These are phyloP conservation scores for Trametes cubensis DNA, from an alignment of 768 basidiomycete species.

Conservation along the genomic window DNA sequence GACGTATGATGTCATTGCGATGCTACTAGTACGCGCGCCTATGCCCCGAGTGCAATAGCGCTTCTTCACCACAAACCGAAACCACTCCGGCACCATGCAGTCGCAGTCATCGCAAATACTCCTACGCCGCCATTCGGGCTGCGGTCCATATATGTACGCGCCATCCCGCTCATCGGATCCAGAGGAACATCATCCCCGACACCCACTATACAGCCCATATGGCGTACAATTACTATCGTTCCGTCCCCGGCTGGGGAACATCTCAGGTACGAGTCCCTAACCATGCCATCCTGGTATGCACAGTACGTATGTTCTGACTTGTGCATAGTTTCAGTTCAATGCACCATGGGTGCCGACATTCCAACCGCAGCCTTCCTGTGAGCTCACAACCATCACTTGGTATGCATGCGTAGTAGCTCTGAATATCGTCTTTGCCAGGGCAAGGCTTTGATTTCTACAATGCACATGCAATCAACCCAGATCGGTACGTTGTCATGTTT, in stretches of 20 bases:
- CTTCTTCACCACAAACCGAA: background rate
- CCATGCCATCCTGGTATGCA: background rate
- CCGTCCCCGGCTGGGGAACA: slow-evolving; percentile 52
- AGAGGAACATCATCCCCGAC: no score
- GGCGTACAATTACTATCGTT: slow-evolving; percentile 31
- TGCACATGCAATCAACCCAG: slow-evolving; percentile 58
- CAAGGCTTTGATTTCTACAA: slow-evolving; percentile 64
- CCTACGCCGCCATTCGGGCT: background rate
- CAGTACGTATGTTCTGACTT: background rate
- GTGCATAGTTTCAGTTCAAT: slow-evolving; percentile 37
- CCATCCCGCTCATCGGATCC: background rate
- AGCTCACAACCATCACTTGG: slow-evolving; percentile 34
- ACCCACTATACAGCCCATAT: background rate
- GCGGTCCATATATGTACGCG: background rate
- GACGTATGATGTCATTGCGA: background rate
- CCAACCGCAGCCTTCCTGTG: slow-evolving; percentile 57
- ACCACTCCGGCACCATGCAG: background rate
- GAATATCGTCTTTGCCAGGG: slow-evolving; percentile 45
- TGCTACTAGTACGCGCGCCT: background rate
- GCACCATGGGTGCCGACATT: slow-evolving; percentile 38
- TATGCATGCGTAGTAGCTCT: background rate
- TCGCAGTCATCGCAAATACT: no score
- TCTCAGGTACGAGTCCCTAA: slow-evolving; percentile 32
- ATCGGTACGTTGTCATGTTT: slow-evolving; percentile 48
- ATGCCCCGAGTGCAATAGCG: background rate